phyloP scores from a whole-genome alignment of 176 grass and related monocot genomes.

The Triticum urartu region DNA sequence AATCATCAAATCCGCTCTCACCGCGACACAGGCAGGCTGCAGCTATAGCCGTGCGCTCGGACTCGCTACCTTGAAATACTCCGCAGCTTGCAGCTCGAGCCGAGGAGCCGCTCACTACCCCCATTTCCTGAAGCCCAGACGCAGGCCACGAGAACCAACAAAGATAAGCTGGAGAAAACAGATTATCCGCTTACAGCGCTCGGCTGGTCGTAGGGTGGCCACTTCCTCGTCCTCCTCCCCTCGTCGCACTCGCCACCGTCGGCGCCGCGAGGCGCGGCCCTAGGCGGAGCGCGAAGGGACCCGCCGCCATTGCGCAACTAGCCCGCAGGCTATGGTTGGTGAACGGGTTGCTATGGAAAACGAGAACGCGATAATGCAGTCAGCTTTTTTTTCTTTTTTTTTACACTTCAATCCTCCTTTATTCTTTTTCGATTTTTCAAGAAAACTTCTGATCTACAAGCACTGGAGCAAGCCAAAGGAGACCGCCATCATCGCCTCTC shows the following conservation, averaged over 20 bases:
- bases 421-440: too few relatives aligned
- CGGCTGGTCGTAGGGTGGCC: not conserved
- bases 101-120: not conserved
- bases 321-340: not conserved
- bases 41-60: not conserved
- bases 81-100: not conserved
- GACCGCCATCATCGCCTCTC: too few relatives aligned
- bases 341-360: not conserved
- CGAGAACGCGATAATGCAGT: not conserved
- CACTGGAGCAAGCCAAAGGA: too few relatives aligned
- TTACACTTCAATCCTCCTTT: too few relatives aligned
- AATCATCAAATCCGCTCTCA: not conserved
- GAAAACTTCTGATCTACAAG: too few relatives aligned
- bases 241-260: not conserved
- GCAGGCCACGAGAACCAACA: not conserved
- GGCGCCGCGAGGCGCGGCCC: conserved; percentile 18
- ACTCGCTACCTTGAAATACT: not conserved
- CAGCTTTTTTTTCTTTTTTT: not conserved
- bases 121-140: not conserved
- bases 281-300: conserved; percentile 21
- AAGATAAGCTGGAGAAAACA: not conserved
- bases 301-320: conserved; percentile 29
- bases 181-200: conserved; percentile 34
- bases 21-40: not conserved
- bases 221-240: not conserved